phyloP scores from a whole-genome alignment of 192 early-diverging fungal genomes.

The Coemansia sp. region DNA sequence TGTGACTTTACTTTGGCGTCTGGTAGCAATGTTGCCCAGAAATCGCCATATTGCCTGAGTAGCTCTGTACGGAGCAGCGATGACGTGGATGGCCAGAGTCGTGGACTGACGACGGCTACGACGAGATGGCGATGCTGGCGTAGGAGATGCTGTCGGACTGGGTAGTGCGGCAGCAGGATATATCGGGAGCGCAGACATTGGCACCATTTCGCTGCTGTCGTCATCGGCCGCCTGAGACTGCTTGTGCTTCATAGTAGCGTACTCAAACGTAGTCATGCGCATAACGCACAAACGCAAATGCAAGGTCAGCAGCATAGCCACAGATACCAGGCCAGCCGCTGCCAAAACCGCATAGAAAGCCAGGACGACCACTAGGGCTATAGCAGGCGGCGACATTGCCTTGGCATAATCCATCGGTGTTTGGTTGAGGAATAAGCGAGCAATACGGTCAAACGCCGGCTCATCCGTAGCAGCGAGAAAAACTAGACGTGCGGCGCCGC shows the following conservation, averaged over 20 bases:
- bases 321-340: slow-evolving; percentile 5
- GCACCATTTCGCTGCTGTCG: slow-evolving; percentile 12
- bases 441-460: slow-evolving; percentile 6
- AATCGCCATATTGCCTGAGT: background rate
- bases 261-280: slow-evolving; percentile 42
- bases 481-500: slow-evolving; percentile 15
- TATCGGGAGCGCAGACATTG: slow-evolving; percentile 7
- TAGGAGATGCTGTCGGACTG: background rate
- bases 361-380: slow-evolving; percentile 13
- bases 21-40: background rate
- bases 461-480: slow-evolving; percentile 24
- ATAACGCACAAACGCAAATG: slow-evolving; percentile 38
- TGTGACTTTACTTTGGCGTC: background rate
- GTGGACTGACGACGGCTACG: background rate
- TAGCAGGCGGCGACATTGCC: background rate
- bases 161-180: background rate
- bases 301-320: slow-evolving; percentile 30
- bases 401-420: slow-evolving; percentile 3
- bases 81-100: background rate
- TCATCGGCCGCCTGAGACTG: background rate
- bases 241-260: slow-evolving; percentile 19
- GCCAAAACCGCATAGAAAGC: slow-evolving; percentile 24
- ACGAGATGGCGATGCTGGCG: background rate
- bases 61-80: background rate
- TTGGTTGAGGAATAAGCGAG: background rate